Evolutionary conservation across 2,329 filamentous ascomycete genomes (phyloP).

Genomic region (Claviceps capensis): DNA sequence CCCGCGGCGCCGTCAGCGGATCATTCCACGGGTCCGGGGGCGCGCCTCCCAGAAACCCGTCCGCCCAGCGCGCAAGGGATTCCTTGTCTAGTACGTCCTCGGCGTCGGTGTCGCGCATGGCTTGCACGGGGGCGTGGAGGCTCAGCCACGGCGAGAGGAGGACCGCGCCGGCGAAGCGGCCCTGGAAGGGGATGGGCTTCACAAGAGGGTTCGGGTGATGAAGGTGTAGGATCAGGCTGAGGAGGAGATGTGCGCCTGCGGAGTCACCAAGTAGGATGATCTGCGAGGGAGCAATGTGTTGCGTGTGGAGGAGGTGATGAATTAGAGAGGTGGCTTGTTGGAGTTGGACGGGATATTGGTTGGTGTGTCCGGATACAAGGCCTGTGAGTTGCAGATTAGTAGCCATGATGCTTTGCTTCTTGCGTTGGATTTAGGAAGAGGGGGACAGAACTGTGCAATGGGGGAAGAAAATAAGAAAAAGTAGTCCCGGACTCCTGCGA

Average conservation of each 20-base stretch:
- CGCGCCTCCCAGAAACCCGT: neutral
- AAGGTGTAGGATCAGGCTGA: conserved; percentile 2
- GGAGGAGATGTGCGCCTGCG: conserved; percentile 3
- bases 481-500: neutral
- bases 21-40: conserved; percentile 4
- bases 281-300: neutral
- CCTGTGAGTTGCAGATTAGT: neutral
- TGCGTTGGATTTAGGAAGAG: too few relatives aligned
- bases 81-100: conserved; percentile 1
- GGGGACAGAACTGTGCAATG: neutral
- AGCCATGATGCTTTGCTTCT: neutral
- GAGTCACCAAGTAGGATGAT: conserved; percentile 5
- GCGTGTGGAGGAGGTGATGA: neutral
- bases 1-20: conserved; percentile 3
- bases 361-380: neutral
- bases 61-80: conserved; percentile 1
- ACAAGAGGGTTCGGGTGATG: conserved; percentile 2
- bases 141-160: conserved; percentile 5
- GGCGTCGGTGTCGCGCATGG: neutral
- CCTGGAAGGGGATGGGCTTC: neutral
- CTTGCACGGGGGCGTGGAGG: neutral
- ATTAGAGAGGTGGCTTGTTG: conserved; percentile 2
- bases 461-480: neutral
- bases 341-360: conserved; percentile 4
- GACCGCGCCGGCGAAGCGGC: conserved; percentile 2